phyloP scores from a whole-genome alignment of 2,329 filamentous ascomycete genomes.

The Diaporthe aspalathi region DNA sequence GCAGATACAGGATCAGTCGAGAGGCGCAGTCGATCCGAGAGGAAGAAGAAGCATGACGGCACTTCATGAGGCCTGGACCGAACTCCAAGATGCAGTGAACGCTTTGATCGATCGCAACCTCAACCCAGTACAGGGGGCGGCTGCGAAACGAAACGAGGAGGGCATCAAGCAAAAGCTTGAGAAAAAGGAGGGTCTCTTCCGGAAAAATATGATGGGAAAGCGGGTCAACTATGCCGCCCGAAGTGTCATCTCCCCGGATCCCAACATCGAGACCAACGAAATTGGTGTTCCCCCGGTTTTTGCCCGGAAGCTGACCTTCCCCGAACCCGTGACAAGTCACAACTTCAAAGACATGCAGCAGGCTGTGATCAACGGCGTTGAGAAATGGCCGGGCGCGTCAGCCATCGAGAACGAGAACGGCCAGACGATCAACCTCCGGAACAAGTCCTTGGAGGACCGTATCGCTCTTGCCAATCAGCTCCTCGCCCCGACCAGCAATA shows the following conservation, averaged over 20 bases:
- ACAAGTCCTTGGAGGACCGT: conserved; percentile 89
- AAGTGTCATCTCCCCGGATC: conserved; percentile 97
- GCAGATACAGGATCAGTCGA: conserved; percentile 38
- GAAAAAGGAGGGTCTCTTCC: conserved; percentile 98
- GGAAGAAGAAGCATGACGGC: conserved; percentile 53
- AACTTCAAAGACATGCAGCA: conserved; percentile 97
- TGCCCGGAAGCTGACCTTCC: conserved; percentile 94
- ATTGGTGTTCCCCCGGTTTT: conserved; percentile 99
- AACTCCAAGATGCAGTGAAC: conserved; percentile 90
- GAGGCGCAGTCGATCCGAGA: conserved; percentile 49
- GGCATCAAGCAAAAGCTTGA: conserved; percentile 98
- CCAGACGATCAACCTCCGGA: conserved; percentile 86
- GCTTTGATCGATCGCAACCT: conserved; percentile 91
- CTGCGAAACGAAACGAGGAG: conserved; percentile 83
- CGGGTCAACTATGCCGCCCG: conserved; percentile 98
- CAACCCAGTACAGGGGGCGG: conserved; percentile 82
- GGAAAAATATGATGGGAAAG: conserved; percentile 99
- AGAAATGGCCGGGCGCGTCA: conserved; percentile 93
- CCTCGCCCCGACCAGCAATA: conserved; percentile 82
- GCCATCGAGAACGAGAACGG: conserved; percentile 97
- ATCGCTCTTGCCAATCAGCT: conserved; percentile 92
- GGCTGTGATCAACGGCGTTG: conserved; percentile 92
- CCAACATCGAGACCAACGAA: conserved; percentile 98
- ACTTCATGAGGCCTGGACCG: conserved; percentile 83
- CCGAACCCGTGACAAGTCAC: conserved; percentile 95